Evolutionary conservation across 2,329 filamentous ascomycete genomes (phyloP).

Genomic region (Drechslerella dactyloides): DNA sequence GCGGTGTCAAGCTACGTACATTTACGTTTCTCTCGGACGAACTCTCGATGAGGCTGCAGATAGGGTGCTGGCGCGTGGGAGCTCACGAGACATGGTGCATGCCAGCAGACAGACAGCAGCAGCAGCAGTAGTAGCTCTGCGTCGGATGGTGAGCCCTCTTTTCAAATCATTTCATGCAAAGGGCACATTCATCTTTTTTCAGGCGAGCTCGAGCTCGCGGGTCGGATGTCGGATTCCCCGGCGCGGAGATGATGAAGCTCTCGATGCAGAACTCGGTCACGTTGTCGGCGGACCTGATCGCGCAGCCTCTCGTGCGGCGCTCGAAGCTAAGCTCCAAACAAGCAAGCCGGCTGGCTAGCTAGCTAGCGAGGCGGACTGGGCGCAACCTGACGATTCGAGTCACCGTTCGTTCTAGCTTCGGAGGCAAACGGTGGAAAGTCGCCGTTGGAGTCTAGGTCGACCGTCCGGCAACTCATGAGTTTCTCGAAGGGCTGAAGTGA

Average conservation of each 20-base stretch:
- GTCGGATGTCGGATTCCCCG: slow-evolving; percentile 36
- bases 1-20: neutral
- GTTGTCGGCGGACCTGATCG: neutral
- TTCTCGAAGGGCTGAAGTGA: too few relatives aligned
- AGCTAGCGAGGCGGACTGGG: too few relatives aligned
- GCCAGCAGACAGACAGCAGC: too few relatives aligned
- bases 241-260: slow-evolving; percentile 14
- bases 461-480: too few relatives aligned
- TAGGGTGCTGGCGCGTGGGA: neutral
- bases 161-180: neutral
- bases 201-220: slow-evolving; percentile 43
- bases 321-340: neutral
- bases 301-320: neutral
- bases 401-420: neutral
- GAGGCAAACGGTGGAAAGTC: neutral
- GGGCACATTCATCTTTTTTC: slow-evolving; percentile 24
- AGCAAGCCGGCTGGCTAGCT: neutral
- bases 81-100: neutral
- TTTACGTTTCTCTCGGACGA: neutral
- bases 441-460: slow-evolving; percentile 7
- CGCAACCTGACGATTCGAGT: neutral
- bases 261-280: neutral
- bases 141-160: neutral
- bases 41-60: neutral
- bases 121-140: slow-evolving; percentile 2